A percentile compares a stretch with the other conserved stretches of the same genome.
phyloP scores from a whole-genome alignment of 495 filamentous ascomycete genomes.

The Cudoniella acicularis region DNA sequence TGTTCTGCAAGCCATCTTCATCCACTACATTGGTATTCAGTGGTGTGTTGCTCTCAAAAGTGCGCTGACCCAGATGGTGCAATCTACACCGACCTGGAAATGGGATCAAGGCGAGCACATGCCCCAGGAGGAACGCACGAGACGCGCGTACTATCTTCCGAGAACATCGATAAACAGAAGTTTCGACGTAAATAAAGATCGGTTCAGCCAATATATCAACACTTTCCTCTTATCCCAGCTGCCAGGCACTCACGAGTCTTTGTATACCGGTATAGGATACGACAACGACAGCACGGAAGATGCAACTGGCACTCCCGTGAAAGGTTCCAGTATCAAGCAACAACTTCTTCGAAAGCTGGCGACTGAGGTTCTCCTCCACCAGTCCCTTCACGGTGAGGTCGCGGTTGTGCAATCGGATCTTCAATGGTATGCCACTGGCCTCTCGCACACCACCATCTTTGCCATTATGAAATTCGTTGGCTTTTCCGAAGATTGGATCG shows the following conservation, averaged over 20 bases:
- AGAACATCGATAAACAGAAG: too few relatives aligned
- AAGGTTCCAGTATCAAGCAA: slow-evolving; percentile 48
- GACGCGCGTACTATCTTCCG: not conserved
- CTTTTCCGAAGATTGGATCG: slow-evolving; percentile 53
- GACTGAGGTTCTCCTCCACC: slow-evolving; percentile 56
- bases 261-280: slow-evolving; percentile 1
- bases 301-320: slow-evolving; percentile 7
- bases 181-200: not conserved
- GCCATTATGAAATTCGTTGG: slow-evolving; percentile 58
- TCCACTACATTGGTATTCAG: slow-evolving; percentile 59
- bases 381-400: slow-evolving; percentile 46
- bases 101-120: slow-evolving; percentile 19
- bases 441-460: slow-evolving; percentile 58
- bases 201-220: not conserved
- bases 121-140: slow-evolving; percentile 27
- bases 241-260: not conserved
- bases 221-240: not conserved
- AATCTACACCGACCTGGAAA: slow-evolving; percentile 28
- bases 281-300: slow-evolving; percentile 28
- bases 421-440: slow-evolving; percentile 57
- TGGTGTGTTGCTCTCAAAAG: slow-evolving; percentile 51
- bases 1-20: slow-evolving; percentile 59
- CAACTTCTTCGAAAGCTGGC: slow-evolving; percentile 55
- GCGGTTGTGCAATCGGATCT: slow-evolving; percentile 63
- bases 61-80: slow-evolving; percentile 34